These are phyloP conservation scores for Ustilago curta DNA, from an alignment of 1,284 basidiomycete species.

Conservation along the genomic window DNA sequence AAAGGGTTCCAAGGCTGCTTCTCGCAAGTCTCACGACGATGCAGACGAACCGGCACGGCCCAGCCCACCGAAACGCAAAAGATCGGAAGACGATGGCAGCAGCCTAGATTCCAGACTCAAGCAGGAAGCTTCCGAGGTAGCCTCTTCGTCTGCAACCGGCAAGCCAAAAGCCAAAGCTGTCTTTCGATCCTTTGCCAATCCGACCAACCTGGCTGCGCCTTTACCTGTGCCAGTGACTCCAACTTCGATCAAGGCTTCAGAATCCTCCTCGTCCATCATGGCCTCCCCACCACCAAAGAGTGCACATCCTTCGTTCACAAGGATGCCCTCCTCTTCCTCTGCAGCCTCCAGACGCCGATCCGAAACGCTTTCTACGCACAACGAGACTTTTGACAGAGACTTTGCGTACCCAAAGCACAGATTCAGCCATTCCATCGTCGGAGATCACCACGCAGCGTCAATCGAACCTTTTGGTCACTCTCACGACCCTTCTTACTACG, in stretches of 20 bases:
- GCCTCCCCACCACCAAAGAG: conserved; percentile 24
- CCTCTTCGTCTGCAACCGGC: background rate
- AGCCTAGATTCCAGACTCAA: conserved; percentile 3
- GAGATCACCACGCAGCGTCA: conserved; percentile 4
- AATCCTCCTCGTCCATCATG: conserved; percentile 16
- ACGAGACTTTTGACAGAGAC: conserved; percentile 20
- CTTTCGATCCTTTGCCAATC: conserved; percentile 60
- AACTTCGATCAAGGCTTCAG: conserved; percentile 10
- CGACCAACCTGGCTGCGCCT: conserved; percentile 57
- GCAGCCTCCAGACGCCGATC: conserved; percentile 27
- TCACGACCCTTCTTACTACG: conserved; percentile 39
- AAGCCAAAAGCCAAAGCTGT: conserved; percentile 59
- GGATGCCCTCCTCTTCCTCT: conserved; percentile 27
- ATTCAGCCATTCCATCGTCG: conserved; percentile 18
- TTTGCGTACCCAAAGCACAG: conserved; percentile 15
- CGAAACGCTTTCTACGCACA: conserved; percentile 23
- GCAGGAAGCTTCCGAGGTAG: conserved; percentile 3
- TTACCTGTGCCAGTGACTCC: conserved; percentile 26
- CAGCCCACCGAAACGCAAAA: conserved; percentile 38
- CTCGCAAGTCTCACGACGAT: conserved; percentile 33
- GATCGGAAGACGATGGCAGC: conserved; percentile 20
- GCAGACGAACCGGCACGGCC: conserved; percentile 11
- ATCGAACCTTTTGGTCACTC: conserved; percentile 26
- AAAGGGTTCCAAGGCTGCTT: conserved; percentile 28
- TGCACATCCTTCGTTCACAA: conserved; percentile 7